These are phyloP conservation scores for Ampelocalamus luodianensis DNA, from an alignment of 176 grass and related monocot genomes.

Conservation along the genomic window DNA sequence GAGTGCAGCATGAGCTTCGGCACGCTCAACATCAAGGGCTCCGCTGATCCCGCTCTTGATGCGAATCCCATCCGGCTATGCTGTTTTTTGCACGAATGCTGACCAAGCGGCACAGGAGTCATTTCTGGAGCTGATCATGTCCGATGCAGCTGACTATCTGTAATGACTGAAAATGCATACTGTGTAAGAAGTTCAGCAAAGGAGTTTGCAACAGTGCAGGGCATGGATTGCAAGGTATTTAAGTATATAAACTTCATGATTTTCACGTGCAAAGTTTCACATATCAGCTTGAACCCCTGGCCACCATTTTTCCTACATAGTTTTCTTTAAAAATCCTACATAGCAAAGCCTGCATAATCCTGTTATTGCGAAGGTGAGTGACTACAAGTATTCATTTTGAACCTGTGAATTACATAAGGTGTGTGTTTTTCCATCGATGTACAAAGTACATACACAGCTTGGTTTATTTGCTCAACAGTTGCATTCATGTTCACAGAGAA, in stretches of 20 bases:
- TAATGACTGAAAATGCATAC: conserved; percentile 4
- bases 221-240: not conserved
- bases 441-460: conserved; percentile 5
- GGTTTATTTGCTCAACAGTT: conserved; percentile 9
- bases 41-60: not conserved
- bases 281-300: not conserved
- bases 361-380: not conserved
- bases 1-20: too few relatives aligned
- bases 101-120: not conserved
- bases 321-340: not conserved
- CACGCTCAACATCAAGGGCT: not conserved
- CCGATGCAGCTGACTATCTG: not conserved
- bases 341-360: not conserved
- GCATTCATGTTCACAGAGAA: conserved; percentile 42
- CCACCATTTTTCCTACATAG: not conserved
- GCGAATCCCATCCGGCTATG: not conserved
- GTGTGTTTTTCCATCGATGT: not conserved
- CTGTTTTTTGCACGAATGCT: not conserved
- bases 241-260: conserved; percentile 2
- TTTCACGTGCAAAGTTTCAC: not conserved
- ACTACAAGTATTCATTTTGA: not conserved
- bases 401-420: not conserved
- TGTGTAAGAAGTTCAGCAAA: not conserved
- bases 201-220: not conserved
- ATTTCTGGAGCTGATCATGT: not conserved